Base-by-base conservation (phyloP, 139 green algal species). In the Volvox africanus region DNA sequence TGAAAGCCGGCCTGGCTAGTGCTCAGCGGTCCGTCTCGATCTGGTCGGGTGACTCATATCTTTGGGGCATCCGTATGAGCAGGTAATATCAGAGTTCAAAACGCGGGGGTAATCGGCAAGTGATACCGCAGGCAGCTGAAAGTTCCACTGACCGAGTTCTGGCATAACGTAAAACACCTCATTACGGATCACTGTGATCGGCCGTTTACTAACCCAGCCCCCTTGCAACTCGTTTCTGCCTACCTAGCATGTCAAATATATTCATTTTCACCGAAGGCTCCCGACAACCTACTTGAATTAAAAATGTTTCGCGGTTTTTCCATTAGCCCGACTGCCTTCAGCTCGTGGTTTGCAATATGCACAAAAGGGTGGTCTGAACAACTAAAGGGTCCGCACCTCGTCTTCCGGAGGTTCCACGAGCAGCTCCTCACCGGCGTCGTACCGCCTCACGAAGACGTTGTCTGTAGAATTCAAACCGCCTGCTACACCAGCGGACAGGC, bases 331-430 rank as follows among this genome's bases (percentile, higher is more conserved):
- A 73, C 44, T 55, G 44, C 44, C 44, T 55, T 55, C 9, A 9
- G 44, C 44, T 55, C 9, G 44, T 55, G 44, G 5, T 55, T 55
- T 55, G 44, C 44, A 9, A 5, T 55, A 55, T 55, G 44, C 44
- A 14, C 9, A n/a, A n/a, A n/a, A n/a, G 44, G 44, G 44, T 55
- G n/a, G n/a, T 55, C 44, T 73, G 11, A 6, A 16, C 21, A 16
- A 55, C 1, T 16, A n/a, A 55, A 24, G 71, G 32, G 30, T 55
- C 30, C 75, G 32, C 73, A 96, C 95, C 93, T 97, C 95, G 21
- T 97, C 96, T 28, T 95, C 93, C 11, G 97, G 96, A 9, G 98
- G 61, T 0, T 91, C 37, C 50, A 93, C 37, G 62, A 98, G 91
- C 18, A 95, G 68, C 90, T 98, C 97, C 1, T 92, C 82, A 0